A percentile compares a stretch with the other conserved stretches of the same genome.
Evolutionary conservation across 2,329 filamentous ascomycete species (phyloP).

Genomic region (Neodidymelliopsis sp.): DNA sequence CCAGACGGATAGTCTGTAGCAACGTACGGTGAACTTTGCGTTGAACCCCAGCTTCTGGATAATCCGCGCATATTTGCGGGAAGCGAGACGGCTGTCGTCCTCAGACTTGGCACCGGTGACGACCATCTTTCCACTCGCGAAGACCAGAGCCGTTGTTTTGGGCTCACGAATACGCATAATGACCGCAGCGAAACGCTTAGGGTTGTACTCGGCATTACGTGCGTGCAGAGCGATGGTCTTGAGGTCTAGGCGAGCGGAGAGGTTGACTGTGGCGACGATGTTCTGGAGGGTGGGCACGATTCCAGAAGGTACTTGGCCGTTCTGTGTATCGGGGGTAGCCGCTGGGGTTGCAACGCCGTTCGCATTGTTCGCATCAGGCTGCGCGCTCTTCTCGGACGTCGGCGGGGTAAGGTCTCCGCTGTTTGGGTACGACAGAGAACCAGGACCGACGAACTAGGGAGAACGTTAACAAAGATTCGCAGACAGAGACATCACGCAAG

Average conservation of each 20-base stretch:
- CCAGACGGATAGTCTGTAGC: constrained; percentile 21
- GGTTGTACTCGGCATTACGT: constrained; percentile 98
- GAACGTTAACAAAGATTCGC: constrained; percentile 31
- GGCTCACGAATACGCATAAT: constrained; percentile 99
- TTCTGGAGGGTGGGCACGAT: constrained; percentile 72
- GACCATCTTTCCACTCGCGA: constrained; percentile 99
- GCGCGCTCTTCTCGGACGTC: constrained; percentile 72
- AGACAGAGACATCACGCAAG: constrained; percentile 32
- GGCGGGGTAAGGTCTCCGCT: constrained; percentile 83
- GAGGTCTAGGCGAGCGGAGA: constrained; percentile 97
- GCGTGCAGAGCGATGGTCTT: constrained; percentile 99
- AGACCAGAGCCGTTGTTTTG: constrained; percentile 97
- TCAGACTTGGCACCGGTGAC: constrained; percentile 98
- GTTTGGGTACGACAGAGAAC: constrained; percentile 90
- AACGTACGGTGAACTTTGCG: constrained; percentile 82
- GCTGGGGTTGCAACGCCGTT: constrained; percentile 87
- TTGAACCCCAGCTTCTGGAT: constrained; percentile 99
- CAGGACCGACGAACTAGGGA: constrained; percentile 76
- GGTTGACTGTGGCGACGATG: constrained; percentile 98
- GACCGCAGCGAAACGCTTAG: constrained; percentile 98
- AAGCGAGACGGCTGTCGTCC: constrained; percentile 96
- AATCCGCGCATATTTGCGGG: constrained; percentile 96
- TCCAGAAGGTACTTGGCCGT: constrained; percentile 65
- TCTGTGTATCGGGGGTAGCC: constrained; percentile 82
- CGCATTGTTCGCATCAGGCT: constrained; percentile 57